phyloP scores from a whole-genome alignment of 164 flowering plant genomes.

The Annona squamosa region DNA sequence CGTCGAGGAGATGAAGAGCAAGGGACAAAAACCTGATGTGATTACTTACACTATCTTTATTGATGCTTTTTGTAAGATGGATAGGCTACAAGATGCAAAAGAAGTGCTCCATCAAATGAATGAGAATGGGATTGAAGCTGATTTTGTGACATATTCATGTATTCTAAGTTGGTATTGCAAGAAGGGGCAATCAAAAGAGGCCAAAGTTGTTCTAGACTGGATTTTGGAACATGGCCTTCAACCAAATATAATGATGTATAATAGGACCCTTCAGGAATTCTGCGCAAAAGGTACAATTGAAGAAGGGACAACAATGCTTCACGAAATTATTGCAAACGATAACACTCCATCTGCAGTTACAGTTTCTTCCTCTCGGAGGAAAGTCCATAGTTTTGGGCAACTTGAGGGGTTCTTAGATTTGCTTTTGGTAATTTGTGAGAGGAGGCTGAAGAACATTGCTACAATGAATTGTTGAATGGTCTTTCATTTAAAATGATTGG shows the following conservation, averaged over 20 bases:
- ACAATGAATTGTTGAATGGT: neutral
- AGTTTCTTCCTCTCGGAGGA: neutral
- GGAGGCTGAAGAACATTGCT: neutral
- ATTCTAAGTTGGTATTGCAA: constrained; percentile 14
- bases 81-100: constrained; percentile 17
- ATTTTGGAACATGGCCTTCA: constrained; percentile 16
- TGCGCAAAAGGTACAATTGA: constrained; percentile 13
- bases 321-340: constrained; percentile 8
- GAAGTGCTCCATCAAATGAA: constrained; percentile 6
- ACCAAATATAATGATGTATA: constrained; percentile 14
- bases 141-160: constrained; percentile 17
- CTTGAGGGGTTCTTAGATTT: constrained; percentile 1
- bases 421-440: neutral
- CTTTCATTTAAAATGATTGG: neutral
- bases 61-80: constrained; percentile 13
- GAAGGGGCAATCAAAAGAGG: constrained; percentile 13
- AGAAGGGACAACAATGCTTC: constrained; percentile 12
- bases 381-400: neutral
- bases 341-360: constrained; percentile 5
- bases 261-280: constrained; percentile 10
- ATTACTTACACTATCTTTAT: constrained; percentile 14
- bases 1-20: constrained; percentile 9
- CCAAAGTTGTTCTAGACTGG: constrained; percentile 5
- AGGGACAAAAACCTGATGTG: constrained; percentile 7
- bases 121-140: constrained; percentile 19